Conservation (phyloP, 495 filamentous ascomycete genomes). For the Penicillium cosmopolitanum region DNA sequence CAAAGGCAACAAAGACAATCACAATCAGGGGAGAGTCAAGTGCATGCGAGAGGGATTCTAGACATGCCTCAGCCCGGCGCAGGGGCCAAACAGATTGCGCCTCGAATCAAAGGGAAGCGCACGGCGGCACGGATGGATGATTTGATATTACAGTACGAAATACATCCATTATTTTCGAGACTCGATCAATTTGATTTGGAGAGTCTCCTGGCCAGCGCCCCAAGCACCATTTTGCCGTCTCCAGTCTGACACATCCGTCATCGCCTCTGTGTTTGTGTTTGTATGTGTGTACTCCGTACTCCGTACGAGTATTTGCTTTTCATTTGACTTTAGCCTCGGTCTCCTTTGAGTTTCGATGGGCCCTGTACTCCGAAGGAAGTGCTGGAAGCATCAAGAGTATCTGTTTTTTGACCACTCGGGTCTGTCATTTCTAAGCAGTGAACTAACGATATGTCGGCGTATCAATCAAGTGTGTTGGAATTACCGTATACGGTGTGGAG, state of each 20-base stretch:
- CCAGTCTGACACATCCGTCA: background rate
- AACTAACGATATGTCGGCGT: conserved; percentile 1
- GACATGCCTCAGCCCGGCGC: conserved; percentile 3
- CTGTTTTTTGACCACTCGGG: background rate
- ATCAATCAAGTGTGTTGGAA: conserved; percentile 5
- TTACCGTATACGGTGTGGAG: conserved; percentile 5
- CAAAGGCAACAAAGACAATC: conserved; percentile 4
- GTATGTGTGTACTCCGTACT: too few relatives aligned
- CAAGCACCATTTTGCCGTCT: background rate
- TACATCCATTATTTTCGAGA: background rate
- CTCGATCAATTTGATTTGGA: conserved; percentile 1
- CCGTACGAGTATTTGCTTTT: background rate
- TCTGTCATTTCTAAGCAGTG: background rate
- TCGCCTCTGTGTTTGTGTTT: background rate
- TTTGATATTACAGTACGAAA: conserved; percentile 2
- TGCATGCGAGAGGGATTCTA: background rate
- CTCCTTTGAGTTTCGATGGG: background rate
- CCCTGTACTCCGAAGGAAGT: background rate
- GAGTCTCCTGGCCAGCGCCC: background rate
- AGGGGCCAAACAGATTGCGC: conserved; percentile 1
- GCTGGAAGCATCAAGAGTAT: background rate
- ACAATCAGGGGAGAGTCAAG: conserved; percentile 6
- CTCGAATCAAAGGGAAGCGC: conserved; percentile 4
- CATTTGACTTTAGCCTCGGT: conserved; percentile 1
- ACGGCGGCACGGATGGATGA: background rate